Evolutionary conservation across 2,329 filamentous ascomycete genomes (phyloP).

Genomic region (Ilyonectria mors-panacis): DNA sequence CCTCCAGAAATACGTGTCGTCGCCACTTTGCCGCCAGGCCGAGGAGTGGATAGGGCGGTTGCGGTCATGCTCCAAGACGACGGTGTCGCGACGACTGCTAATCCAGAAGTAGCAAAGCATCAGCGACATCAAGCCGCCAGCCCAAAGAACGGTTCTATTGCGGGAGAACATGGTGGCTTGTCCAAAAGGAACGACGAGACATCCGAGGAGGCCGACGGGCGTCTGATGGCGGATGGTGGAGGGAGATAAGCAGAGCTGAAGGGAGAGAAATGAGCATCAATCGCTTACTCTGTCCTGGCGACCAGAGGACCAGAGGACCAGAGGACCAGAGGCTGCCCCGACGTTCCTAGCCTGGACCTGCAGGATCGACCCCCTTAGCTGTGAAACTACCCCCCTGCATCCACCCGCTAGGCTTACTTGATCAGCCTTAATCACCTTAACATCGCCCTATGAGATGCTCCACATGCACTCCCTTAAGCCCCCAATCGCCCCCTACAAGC

Average conservation of each 20-base stretch:
- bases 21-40: constrained; percentile 42
- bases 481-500: too few relatives aligned
- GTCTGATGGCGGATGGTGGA: not conserved
- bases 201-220: not conserved
- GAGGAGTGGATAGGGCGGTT: constrained; percentile 40
- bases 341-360: too few relatives aligned
- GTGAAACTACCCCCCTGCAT: too few relatives aligned
- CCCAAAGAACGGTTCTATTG: constrained; percentile 40
- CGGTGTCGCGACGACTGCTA: constrained; percentile 32
- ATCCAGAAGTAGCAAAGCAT: constrained; percentile 42
- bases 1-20: constrained; percentile 50
- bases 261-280: not conserved
- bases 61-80: constrained; percentile 35
- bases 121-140: constrained; percentile 39
- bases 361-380: too few relatives aligned
- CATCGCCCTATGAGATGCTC: too few relatives aligned
- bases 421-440: too few relatives aligned
- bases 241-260: not conserved
- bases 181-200: not conserved
- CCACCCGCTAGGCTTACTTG: too few relatives aligned
- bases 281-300: not conserved
- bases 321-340: too few relatives aligned
- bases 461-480: too few relatives aligned
- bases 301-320: too few relatives aligned
- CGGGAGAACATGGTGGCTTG: constrained; percentile 42